Conservation (phyloP, 2,329 filamentous ascomycete species). For the Clarireedia monteithiana region DNA sequence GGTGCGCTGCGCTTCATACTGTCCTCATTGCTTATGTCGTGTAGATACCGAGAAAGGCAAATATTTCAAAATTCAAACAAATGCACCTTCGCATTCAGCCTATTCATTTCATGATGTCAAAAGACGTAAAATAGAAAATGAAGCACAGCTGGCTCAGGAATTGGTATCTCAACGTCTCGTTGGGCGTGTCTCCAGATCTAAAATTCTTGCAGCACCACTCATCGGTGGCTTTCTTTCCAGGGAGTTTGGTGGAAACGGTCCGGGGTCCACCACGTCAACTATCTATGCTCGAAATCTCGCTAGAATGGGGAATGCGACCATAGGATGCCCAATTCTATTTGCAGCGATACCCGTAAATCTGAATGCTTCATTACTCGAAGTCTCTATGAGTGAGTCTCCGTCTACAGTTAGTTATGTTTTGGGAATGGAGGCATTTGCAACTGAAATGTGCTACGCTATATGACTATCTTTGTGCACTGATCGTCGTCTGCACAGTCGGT, state of each 20-base stretch:
- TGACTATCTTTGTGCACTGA: no score
- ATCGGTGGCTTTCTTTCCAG: constrained; percentile 18
- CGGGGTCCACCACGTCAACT: constrained; percentile 3
- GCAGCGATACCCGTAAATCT: neutral
- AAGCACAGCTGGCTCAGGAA: constrained; percentile 12
- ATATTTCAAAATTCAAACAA: constrained; percentile 59
- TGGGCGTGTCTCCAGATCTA: constrained; percentile 18
- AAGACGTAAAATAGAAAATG: constrained; percentile 41
- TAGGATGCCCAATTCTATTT: neutral
- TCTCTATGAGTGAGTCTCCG: neutral
- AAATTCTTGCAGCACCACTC: constrained; percentile 14
- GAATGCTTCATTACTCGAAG: neutral
- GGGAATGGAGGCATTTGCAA: no score
- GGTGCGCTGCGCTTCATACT: no score
- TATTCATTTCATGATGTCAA: constrained; percentile 55
- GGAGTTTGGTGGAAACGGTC: constrained; percentile 12
- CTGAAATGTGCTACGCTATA: no score
- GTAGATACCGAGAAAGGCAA: constrained; percentile 50
- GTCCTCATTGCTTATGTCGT: no score
- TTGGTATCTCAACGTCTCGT: constrained; percentile 9
- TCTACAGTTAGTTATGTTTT: neutral
- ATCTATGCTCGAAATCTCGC: neutral
- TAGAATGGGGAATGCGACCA: neutral
- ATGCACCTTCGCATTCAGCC: constrained; percentile 38
- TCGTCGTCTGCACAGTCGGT: no score